Conservation (phyloP, 2,329 filamentous ascomycete genomes). For the Fusarium liriodendri region DNA sequence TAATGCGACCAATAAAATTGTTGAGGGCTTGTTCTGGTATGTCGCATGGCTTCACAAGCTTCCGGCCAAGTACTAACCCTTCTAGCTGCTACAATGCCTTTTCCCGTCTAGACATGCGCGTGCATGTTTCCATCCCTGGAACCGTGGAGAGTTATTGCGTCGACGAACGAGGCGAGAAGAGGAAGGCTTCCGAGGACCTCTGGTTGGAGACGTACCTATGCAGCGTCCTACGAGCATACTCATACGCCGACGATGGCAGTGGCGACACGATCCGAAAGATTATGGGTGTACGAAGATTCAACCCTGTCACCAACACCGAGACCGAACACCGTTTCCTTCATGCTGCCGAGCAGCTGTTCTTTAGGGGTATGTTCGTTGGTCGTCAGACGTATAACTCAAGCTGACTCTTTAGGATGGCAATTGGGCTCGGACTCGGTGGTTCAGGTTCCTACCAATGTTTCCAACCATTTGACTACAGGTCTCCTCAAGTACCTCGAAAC, state of each 20-base stretch:
- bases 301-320: constrained; percentile 98
- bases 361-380: constrained; percentile 72
- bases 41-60: constrained; percentile 32
- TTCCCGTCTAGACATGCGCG: constrained; percentile 96
- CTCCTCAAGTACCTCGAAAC: constrained; percentile 95
- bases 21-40: constrained; percentile 94
- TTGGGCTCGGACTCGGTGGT: constrained; percentile 96
- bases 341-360: constrained; percentile 94
- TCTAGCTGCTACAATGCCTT: constrained; percentile 96
- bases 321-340: constrained; percentile 96
- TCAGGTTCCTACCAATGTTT: constrained; percentile 96
- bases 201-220: constrained; percentile 99
- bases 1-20: constrained; percentile 79
- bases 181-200: constrained; percentile 90
- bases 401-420: constrained; percentile 78
- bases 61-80: constrained; percentile 39
- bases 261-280: constrained; percentile 97
- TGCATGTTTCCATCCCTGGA: constrained; percentile 96
- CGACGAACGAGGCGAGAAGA: constrained; percentile 95
- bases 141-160: constrained; percentile 98
- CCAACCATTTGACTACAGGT: constrained; percentile 94
- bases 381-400: not conserved
- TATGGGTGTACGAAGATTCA: constrained; percentile 96
- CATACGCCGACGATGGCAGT: constrained; percentile 94
- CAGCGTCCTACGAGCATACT: constrained; percentile 92